Evolutionary conservation across 495 filamentous ascomycete species (phyloP).

Genomic region (Lasiosphaeria miniovina): DNA sequence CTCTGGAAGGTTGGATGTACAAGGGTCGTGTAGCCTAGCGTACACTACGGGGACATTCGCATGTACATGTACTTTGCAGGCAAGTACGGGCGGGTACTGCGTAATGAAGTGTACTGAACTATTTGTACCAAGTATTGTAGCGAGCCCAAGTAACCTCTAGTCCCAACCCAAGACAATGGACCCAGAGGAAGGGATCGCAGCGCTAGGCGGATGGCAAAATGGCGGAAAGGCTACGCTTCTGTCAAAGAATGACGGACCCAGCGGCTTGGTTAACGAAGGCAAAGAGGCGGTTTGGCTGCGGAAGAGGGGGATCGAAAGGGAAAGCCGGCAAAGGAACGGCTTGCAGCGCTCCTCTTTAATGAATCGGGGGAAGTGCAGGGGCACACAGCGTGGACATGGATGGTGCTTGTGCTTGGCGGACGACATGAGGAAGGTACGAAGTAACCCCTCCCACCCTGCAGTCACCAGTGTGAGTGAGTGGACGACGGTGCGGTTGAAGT

Average conservation of each 20-base stretch:
- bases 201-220: neutral
- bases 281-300: slow-evolving; percentile 7
- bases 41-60: too few species aligned
- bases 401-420: neutral
- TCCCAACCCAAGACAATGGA: slow-evolving; percentile 2
- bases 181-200: slow-evolving; percentile 5
- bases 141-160: neutral
- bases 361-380: neutral
- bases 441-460: too few species aligned
- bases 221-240: slow-evolving; percentile 3
- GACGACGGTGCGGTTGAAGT: too few species aligned
- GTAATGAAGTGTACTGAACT: too few species aligned
- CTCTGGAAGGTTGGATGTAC: neutral
- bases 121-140: too few species aligned
- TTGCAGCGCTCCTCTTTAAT: slow-evolving; percentile 3
- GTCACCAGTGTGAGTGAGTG: too few species aligned
- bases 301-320: slow-evolving; percentile 28
- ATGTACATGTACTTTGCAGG: too few species aligned
- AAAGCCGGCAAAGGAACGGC: slow-evolving; percentile 27
- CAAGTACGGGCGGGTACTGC: too few species aligned
- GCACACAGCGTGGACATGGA: neutral
- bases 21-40: neutral
- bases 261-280: slow-evolving; percentile 9
- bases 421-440: neutral
- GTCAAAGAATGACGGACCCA: slow-evolving; percentile 13